Evolutionary conservation across 179 eudicot genomes (phyloP).

Genomic region (Heliamphora ciliata): DNA sequence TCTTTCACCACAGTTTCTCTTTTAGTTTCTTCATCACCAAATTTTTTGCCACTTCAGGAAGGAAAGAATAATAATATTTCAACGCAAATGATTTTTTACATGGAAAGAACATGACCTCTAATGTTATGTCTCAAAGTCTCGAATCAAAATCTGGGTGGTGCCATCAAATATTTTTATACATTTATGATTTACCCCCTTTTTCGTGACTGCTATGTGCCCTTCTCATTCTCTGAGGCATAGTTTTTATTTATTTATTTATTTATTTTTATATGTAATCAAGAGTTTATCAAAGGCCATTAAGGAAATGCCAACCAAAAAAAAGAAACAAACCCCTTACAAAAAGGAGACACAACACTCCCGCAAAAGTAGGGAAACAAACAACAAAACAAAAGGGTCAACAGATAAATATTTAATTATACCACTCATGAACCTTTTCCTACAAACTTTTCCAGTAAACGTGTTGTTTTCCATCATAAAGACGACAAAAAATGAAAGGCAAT

Average conservation of each 20-base stretch:
- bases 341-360: no score
- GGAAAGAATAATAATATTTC: neutral
- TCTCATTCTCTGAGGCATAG: slow-evolving; percentile 3
- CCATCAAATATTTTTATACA: neutral
- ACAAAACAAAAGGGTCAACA: no score
- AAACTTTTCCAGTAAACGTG: neutral
- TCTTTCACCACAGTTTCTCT: neutral
- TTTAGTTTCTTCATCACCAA: neutral
- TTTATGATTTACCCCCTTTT: neutral
- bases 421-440: neutral
- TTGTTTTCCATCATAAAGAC: neutral
- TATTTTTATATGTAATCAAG: no score
- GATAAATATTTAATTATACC: no score
- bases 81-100: neutral
- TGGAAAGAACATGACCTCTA: neutral
- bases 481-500: neutral
- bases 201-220: neutral
- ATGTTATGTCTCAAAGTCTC: neutral
- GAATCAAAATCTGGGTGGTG: neutral
- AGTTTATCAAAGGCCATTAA: no score
- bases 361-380: no score
- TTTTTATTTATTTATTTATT: no score
- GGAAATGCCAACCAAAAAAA: no score
- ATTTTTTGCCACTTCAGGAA: neutral
- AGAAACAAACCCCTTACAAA: no score